phyloP scores from a whole-genome alignment of 2,329 filamentous ascomycete genomes.

The Gliomastix tumulicola region DNA sequence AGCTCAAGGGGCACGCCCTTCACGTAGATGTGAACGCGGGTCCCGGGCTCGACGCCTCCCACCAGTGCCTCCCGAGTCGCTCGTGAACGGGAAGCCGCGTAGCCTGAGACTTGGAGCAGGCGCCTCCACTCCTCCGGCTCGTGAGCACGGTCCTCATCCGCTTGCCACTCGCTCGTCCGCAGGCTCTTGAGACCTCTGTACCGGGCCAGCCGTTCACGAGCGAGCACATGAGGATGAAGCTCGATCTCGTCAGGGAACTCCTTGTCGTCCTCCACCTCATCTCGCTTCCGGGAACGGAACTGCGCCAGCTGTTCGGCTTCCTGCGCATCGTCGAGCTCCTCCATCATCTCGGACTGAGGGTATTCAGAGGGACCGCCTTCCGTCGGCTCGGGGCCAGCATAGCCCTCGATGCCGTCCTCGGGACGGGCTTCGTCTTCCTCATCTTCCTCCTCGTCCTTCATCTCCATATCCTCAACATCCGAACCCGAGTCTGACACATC shows the following conservation, averaged over 20 bases:
- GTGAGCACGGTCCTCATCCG: conserved; percentile 75
- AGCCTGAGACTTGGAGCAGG: conserved; percentile 81
- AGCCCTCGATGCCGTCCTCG: conserved; percentile 75
- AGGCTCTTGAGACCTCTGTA: conserved; percentile 92
- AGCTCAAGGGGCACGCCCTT: conserved; percentile 37
- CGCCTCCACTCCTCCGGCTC: conserved; percentile 88
- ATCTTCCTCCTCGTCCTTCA: conserved; percentile 51
- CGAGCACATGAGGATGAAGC: conserved; percentile 78
- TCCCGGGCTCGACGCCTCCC: conserved; percentile 82
- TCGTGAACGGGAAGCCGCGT: conserved; percentile 73
- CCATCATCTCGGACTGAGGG: conserved; percentile 86
- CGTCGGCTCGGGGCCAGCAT: conserved; percentile 60
- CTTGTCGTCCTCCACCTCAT: conserved; percentile 80
- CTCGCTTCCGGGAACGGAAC: conserved; percentile 70
- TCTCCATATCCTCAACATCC: conserved; percentile 65
- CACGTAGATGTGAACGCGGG: conserved; percentile 74
- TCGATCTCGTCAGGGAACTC: conserved; percentile 98
- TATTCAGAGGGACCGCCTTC: conserved; percentile 83
- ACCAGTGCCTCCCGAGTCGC: conserved; percentile 75
- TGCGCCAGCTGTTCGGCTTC: conserved; percentile 70
- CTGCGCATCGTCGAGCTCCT: conserved; percentile 77
- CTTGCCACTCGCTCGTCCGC: conserved; percentile 81
- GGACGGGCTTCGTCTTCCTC: conserved; percentile 56
- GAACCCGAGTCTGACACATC: conserved; percentile 80
- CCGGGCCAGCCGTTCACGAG: conserved; percentile 74